Evolutionary conservation across 768 basidiomycete genomes (phyloP).

Genomic region (Psilocybe cyanescens): DNA sequence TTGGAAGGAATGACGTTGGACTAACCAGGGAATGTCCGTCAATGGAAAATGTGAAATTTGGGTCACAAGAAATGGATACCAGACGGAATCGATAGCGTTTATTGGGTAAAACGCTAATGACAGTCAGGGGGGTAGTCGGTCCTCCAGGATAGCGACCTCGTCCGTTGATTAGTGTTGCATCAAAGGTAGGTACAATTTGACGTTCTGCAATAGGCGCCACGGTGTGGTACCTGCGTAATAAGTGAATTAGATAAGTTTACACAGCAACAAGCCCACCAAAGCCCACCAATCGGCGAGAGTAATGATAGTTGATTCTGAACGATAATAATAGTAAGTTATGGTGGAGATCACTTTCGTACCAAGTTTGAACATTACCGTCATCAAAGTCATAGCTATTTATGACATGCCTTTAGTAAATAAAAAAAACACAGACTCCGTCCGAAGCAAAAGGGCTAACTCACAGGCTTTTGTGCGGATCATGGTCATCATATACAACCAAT

Average conservation of each 20-base stretch:
- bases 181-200: conserved; percentile 22
- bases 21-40: conserved; percentile 39
- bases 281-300: conserved; percentile 49
- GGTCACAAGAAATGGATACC: conserved; percentile 36
- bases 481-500: conserved; percentile 12
- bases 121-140: conserved; percentile 36
- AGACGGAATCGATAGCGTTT: conserved; percentile 53
- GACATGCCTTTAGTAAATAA: not conserved
- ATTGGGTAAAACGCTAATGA: conserved; percentile 40
- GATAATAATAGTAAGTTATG: not conserved
- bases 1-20: conserved; percentile 19
- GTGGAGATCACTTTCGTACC: not conserved
- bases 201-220: conserved; percentile 23
- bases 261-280: not conserved
- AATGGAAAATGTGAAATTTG: conserved; percentile 43
- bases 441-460: conserved; percentile 23
- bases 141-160: conserved; percentile 42
- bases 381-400: conserved; percentile 40
- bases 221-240: conserved; percentile 24
- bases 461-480: conserved; percentile 49
- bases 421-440: conserved; percentile 34
- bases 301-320: conserved; percentile 43
- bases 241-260: not conserved
- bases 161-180: conserved; percentile 46
- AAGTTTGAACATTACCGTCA: conserved; percentile 35